Conservation (phyloP, 2,329 filamentous ascomycete genomes). For the Phyllosticta ampelicida region DNA sequence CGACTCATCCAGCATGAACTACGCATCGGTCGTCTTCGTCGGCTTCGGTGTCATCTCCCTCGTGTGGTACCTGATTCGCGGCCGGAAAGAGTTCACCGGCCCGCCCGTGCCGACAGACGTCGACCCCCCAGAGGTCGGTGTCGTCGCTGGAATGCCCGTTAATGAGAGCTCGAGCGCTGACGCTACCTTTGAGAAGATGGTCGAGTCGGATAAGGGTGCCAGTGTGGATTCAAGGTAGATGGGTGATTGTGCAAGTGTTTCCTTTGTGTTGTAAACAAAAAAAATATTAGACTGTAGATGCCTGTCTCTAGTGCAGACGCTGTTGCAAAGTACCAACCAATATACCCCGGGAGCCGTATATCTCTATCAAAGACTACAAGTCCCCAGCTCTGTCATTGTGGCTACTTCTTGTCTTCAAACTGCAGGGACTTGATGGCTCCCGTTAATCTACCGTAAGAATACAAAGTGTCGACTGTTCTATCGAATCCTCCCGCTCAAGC, state of each 20-base stretch:
- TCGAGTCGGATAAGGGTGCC: not conserved
- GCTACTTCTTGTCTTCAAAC: too few species aligned
- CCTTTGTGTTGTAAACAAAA: too few species aligned
- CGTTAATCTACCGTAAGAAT: too few species aligned
- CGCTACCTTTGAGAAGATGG: not conserved
- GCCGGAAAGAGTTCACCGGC: slow-evolving; percentile 27
- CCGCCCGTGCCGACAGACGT: slow-evolving; percentile 27
- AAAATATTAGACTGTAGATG: too few species aligned
- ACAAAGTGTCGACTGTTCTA: too few species aligned
- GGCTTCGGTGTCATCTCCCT: slow-evolving; percentile 28
- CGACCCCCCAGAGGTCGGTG: slow-evolving; percentile 23
- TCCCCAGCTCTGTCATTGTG: too few species aligned
- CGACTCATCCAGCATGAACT: slow-evolving; percentile 33
- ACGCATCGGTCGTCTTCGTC: slow-evolving; percentile 31
- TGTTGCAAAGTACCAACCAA: too few species aligned
- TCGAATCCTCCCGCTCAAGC: too few species aligned
- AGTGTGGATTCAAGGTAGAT: not conserved
- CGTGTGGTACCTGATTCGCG: slow-evolving; percentile 27
- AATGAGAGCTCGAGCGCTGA: slow-evolving; percentile 14
- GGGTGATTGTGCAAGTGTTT: not conserved
- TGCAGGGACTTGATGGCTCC: too few species aligned
- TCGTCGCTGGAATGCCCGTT: slow-evolving; percentile 22
- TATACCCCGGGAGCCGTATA: too few species aligned
- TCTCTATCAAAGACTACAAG: too few species aligned
- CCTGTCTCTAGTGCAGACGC: too few species aligned